Percentiles rank a stretch among this genome's conserved stretches.
Conservation (phyloP, 2,329 filamentous ascomycete species). For the Neofusicoccum sp. region DNA sequence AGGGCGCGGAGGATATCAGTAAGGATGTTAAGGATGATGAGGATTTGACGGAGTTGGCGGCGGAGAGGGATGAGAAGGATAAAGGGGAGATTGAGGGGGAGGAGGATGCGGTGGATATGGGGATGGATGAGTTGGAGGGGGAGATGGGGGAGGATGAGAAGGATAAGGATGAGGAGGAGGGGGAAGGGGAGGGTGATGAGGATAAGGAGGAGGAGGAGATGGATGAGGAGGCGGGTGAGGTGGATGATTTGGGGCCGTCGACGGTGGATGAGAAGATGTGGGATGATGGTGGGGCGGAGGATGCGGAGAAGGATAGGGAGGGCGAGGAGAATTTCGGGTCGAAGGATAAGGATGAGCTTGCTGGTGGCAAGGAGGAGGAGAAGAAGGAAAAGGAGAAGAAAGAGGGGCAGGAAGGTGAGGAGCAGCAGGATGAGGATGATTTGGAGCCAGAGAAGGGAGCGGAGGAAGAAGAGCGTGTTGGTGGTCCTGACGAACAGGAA, state of each 20-base stretch:
- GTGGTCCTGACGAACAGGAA: constrained; percentile 65
- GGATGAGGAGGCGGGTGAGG: constrained; percentile 86
- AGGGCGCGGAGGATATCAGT: constrained; percentile 95
- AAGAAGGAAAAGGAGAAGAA: constrained; percentile 55
- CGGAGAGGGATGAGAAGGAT: constrained; percentile 67
- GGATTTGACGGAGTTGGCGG: constrained; percentile 85
- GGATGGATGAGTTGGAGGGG: constrained; percentile 86
- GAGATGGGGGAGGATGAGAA: constrained; percentile 64
- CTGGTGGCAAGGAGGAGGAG: constrained; percentile 47
- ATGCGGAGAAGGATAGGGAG: constrained; percentile 79
- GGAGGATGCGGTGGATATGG: constrained; percentile 87
- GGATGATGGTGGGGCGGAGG: constrained; percentile 77
- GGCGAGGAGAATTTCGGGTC: constrained; percentile 58
- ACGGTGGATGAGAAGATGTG: constrained; percentile 98
- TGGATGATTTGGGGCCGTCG: constrained; percentile 84
- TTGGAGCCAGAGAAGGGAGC: constrained; percentile 55
- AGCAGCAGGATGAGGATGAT: constrained; percentile 51
- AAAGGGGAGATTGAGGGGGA: constrained; percentile 68
- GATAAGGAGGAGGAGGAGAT: constrained; percentile 62
- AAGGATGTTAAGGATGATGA: constrained; percentile 95
- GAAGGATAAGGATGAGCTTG: constrained; percentile 47
- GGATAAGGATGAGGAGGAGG: constrained; percentile 60
- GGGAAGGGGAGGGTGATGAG: constrained; percentile 45
- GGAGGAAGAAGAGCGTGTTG: constrained; percentile 60
- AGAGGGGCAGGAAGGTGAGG: constrained; percentile 62